Evolutionary conservation across 2,329 filamentous ascomycete species (phyloP), one percentile per base, ranked within the genome.

Genomic region (Talaromyces sp.): DNA sequence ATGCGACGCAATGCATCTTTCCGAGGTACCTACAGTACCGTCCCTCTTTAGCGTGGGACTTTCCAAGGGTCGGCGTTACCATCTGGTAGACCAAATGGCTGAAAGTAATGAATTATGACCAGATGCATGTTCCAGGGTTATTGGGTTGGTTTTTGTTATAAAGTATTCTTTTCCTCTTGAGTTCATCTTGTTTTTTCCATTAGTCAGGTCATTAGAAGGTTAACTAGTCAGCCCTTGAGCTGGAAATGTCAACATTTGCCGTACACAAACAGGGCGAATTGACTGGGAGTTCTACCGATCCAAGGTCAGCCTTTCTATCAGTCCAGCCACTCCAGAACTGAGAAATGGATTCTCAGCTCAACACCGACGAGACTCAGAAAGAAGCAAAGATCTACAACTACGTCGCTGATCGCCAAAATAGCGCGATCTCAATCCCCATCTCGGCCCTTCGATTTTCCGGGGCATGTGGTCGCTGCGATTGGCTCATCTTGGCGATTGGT

Each of bases 61-160:
- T 31, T 56, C 52, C 52, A 56, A 39, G 52, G 52, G 33, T 56
- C 31, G 33, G 52, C 52, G 31, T 37, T n/a, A 31, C 27, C 27
- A 22, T 17, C 27, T 22, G 31, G 50, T 47, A 47, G 25, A 47
- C 47, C 47, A 50, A 31, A 17, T 17, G 31, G 33, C 6, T 22
- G 52, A 56, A 15, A 56, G 52, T 56, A 56, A 56, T 56, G 52
- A 56, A n/a, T 56, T 13, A 56, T 56, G 52, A 56, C 17, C n/a
- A 19, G 35, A 19, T 13, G 52, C 52, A 56, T 56, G 52, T 56
- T 56, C 13, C 19, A 22, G 8, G 52, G n/a, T 22, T 56, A 15
- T 22, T 56, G 31, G 52, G 31, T 37, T 15, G n/a, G 6, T 13
- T 56, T 4, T 15, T 56, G n/a, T 25, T 56, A 25, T 25, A 39